Percentiles rank a stretch among this genome's conserved stretches.
Evolutionary conservation across 768 basidiomycete species (phyloP).

Genomic region (Pleurotus ostreatus): DNA sequence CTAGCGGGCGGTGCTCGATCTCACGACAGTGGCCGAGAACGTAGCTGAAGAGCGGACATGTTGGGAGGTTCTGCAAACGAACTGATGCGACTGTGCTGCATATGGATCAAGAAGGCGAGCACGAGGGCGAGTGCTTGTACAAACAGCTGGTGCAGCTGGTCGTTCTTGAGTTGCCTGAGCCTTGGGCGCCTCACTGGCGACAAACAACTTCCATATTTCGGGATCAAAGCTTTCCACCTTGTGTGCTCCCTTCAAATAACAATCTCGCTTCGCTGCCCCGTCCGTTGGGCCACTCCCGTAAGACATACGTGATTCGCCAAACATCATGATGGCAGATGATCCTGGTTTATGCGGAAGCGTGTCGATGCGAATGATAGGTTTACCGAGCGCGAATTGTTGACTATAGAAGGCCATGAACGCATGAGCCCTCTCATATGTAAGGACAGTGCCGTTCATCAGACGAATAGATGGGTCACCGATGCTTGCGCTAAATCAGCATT

Average conservation of each 20-base stretch:
- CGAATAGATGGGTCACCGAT: too few relatives aligned
- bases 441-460: background rate
- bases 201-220: background rate
- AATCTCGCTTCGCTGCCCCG: background rate
- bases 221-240: background rate
- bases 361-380: background rate
- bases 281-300: background rate
- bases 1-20: too few relatives aligned
- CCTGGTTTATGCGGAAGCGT: background rate
- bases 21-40: too few relatives aligned
- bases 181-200: too few relatives aligned
- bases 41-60: too few relatives aligned
- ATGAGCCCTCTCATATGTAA: background rate
- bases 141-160: too few relatives aligned
- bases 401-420: background rate
- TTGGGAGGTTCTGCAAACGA: too few relatives aligned
- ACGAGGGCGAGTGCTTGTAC: too few relatives aligned
- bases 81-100: too few relatives aligned
- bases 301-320: background rate
- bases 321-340: background rate
- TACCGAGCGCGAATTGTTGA: background rate
- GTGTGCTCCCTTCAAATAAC: background rate
- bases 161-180: too few relatives aligned
- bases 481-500: too few relatives aligned
- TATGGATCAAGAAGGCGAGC: too few relatives aligned